Conservation (phyloP, 1,139 yeast genomes). For the Saccharomyces hybrid region DNA sequence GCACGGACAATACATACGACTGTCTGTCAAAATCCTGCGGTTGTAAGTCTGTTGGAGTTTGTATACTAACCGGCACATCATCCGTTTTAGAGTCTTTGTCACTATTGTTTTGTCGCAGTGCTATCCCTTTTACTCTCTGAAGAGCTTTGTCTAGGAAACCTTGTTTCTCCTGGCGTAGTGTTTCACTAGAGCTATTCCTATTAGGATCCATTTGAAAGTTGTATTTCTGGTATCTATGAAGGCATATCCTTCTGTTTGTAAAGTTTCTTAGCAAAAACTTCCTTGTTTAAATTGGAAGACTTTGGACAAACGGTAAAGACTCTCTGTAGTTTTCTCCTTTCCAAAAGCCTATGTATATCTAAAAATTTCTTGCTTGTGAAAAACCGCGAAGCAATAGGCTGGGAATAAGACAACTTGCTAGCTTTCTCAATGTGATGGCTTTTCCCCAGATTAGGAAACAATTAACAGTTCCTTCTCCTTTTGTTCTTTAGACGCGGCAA, state of each 20-base stretch:
- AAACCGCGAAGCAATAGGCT: background rate
- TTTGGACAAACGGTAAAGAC: background rate
- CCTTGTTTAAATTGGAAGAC: background rate
- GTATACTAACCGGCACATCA: background rate
- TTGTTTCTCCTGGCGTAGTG: conserved; percentile 9
- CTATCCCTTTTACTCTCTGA: conserved; percentile 10
- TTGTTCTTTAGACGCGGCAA: background rate
- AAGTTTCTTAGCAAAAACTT: background rate
- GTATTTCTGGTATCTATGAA: background rate
- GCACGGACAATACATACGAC: conserved; percentile 3
- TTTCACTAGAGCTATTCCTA: conserved; percentile 7
- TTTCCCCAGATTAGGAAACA: background rate
- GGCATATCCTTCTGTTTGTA: background rate
- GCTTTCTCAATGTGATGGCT: background rate
- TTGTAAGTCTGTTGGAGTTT: background rate
- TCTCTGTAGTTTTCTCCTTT: background rate
- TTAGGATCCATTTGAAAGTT: conserved; percentile 6
- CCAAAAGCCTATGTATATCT: background rate
- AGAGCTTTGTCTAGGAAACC: conserved; percentile 15
- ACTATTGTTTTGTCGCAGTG: conserved; percentile 11
- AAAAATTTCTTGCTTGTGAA: background rate
- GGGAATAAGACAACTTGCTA: background rate
- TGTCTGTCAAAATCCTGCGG: background rate
- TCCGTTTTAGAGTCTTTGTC: background rate
- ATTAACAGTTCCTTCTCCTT: background rate